Evolutionary conservation across 441 rosid genomes (phyloP).

Genomic region (Geranium incanum): DNA sequence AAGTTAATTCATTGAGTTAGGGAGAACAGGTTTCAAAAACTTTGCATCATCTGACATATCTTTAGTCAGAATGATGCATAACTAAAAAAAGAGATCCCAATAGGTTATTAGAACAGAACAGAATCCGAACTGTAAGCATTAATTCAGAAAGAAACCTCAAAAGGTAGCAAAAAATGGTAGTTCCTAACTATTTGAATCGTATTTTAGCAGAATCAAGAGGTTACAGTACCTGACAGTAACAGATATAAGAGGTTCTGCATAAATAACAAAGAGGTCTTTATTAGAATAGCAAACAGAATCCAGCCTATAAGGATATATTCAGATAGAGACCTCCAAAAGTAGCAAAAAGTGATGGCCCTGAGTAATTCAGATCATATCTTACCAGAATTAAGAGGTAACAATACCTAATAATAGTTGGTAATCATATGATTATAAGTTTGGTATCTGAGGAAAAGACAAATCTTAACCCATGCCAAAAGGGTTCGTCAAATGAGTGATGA

Average conservation of each 20-base stretch:
- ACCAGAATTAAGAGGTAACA: conserved; percentile 1
- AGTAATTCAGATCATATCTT: conserved; percentile 1
- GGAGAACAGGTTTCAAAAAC: background rate
- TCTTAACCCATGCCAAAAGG: background rate
- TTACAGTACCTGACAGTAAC: background rate
- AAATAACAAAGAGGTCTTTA: background rate
- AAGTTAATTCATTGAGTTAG: background rate
- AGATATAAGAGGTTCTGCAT: background rate
- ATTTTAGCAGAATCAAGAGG: background rate
- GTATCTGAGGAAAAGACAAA: conserved; percentile 6
- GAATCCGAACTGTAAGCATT: background rate
- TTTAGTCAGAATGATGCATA: too few species aligned
- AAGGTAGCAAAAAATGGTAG: background rate
- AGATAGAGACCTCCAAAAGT: conserved; percentile 4
- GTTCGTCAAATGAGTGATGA: conserved; percentile 3
- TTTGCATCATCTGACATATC: background rate
- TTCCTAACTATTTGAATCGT: background rate
- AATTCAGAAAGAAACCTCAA: background rate
- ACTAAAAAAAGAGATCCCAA: too few species aligned
- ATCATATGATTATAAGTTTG: background rate
- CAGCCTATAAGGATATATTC: background rate
- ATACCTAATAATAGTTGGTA: conserved; percentile 10
- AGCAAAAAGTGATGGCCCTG: background rate
- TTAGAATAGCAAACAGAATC: conserved; percentile 4
- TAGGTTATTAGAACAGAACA: background rate